phyloP scores from a whole-genome alignment of 2,329 filamentous ascomycete species.

The Fusarium subtropicale region DNA sequence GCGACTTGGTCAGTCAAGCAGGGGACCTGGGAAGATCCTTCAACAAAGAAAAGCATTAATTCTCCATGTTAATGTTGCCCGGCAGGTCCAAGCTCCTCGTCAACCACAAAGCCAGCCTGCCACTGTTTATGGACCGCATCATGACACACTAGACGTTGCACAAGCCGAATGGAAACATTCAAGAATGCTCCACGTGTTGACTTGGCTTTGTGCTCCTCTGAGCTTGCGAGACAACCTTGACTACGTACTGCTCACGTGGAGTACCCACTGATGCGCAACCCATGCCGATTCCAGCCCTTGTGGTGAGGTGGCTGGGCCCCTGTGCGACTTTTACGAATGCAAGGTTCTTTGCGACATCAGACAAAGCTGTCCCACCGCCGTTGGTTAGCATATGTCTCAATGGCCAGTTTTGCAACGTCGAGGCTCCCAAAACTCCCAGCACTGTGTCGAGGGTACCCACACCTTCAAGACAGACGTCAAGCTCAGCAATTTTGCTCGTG shows the following conservation, averaged over 20 bases:
- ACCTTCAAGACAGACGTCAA: slow-evolving; percentile 38
- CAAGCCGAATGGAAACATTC: slow-evolving; percentile 44
- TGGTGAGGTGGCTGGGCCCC: slow-evolving; percentile 43
- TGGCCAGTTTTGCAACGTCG: slow-evolving; percentile 22
- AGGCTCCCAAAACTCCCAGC: slow-evolving; percentile 32
- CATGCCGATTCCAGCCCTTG: slow-evolving; percentile 45
- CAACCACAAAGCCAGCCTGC: slow-evolving; percentile 14
- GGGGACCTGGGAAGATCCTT: slow-evolving; percentile 24
- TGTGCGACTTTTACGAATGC: slow-evolving; percentile 42
- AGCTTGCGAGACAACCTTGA: slow-evolving; percentile 44
- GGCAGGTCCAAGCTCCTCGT: not conserved
- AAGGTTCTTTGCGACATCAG: slow-evolving; percentile 40
- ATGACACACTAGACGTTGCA: slow-evolving; percentile 39
- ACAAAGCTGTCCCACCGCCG: slow-evolving; percentile 38
- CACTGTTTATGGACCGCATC: slow-evolving; percentile 23
- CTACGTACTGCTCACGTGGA: slow-evolving; percentile 46
- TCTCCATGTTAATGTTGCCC: slow-evolving; percentile 18
- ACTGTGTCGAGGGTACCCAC: slow-evolving; percentile 38
- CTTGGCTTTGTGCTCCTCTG: slow-evolving; percentile 42
- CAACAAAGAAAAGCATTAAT: not conserved
- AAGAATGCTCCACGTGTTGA: slow-evolving; percentile 48
- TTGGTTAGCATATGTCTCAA: slow-evolving; percentile 28
- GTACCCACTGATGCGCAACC: slow-evolving; percentile 49
- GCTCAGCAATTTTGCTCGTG: slow-evolving; percentile 37
- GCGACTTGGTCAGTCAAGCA: slow-evolving; percentile 36